Base-by-base conservation (phyloP, 495 filamentous ascomycete genomes). In the Talaromyces nanjingensis region DNA sequence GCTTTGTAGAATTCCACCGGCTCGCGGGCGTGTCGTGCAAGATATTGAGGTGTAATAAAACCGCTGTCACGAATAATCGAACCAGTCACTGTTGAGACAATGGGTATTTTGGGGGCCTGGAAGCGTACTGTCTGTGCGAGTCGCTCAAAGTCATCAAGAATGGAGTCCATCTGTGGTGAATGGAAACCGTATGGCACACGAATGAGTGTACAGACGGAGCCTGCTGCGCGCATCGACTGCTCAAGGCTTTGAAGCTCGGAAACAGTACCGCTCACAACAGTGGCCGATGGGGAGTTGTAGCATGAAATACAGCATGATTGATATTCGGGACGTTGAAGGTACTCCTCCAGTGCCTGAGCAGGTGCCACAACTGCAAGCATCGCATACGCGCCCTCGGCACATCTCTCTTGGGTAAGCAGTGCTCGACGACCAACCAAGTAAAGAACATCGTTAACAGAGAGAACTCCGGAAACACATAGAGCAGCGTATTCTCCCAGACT, bases 161-260 rank as follows among this genome's bases (percentile, higher is more conserved):
- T 87, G 8, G 84, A 78, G 12, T 89, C 84, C 4, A 90, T 80
- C 67, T 91, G 89, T 1, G 79, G 74, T 1, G 88, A 86, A 69
- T 91, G 88, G 77, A 89, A 91, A 11, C 87, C 88, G 61, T 83
- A 90, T 24, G 87, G 85, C 27, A 90, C 80, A 24, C 83, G 77
- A 7, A 69, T 31, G 7, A 31, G 29, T 31, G 29, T 31, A 31
- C 29, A 31, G 29, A 31, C 29, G 29, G 29, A 31, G 6, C 29
- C 29, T 1, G 29, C 29, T 6, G 29, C 29, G 6, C 29, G 29
- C 29, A 31, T 31, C 6, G 66, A 18, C 67, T 73, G 64, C 76
- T 78, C 69, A 81, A 87, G 84, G 18, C 74, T 64, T 7, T 31
- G 29, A 31, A 31, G 29, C 29, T 31, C 29, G 6, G 29, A 31